Evolutionary conservation across 1,284 basidiomycete genomes (phyloP), one percentile per base, ranked within the genome.

Genomic region (Meira miltonrushii): DNA sequence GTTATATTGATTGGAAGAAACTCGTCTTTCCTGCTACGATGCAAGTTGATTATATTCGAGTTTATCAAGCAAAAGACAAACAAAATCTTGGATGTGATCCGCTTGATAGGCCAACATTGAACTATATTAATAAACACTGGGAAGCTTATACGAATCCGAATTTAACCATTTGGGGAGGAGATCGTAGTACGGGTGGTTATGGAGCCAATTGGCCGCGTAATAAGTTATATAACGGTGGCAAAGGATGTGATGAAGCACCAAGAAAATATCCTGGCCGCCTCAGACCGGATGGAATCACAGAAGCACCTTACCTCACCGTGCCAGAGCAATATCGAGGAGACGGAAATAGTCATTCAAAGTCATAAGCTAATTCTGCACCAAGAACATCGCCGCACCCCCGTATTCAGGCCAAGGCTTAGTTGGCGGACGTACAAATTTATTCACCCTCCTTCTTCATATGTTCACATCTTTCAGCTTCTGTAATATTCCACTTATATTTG

Each of bases 31-130:
- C 69, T 0, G 65, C 62, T 33, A 47, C 48, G 43, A 70, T 70
- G 68, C 46, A 53, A 48, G 62, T 71, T 28, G 56, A 58, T 39
- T 58, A 39, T 25, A 64, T 72, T 11, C 53, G 72, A 8, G 60
- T 71, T 28, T 72, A 64, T 55, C 72, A 74, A 57, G 63, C 69
- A 23, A 64, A 69, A 23, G 68, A 64, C 21, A 62, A 69, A 39
- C 66, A 67, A 41, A 69, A 69, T 37, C 50, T 73, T 2, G 70
- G 80, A 1, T 82, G 81, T 68, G 78, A 80, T 61, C 81, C 40
- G 19, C 6, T 8, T 13, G 21, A 39, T 2, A 19, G 21, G 12
- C 76, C 74, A 1, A 77, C 75, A 0, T 58, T 58, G 8, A 69
- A 67, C 10, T 78, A 78, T 51, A 78, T 78, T 54, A 59, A 75